A percentile compares a stretch with the other conserved stretches of the same genome.
Evolutionary conservation across 345 rosid genomes (phyloP).

Genomic region (Noccaea caerulescens): DNA sequence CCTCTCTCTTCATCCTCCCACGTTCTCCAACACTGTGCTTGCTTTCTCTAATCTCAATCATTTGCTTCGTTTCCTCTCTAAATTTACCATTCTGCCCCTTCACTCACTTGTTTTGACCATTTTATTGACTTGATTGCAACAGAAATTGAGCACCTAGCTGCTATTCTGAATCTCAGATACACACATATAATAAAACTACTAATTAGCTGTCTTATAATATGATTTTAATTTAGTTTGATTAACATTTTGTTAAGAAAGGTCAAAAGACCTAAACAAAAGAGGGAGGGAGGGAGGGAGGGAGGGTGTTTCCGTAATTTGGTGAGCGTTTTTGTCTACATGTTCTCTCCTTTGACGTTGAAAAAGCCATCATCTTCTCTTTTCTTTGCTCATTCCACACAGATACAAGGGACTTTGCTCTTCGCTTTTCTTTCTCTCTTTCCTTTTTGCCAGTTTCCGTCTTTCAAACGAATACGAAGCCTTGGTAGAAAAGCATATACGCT

Average conservation of each 20-base stretch:
- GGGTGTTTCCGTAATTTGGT: conserved; percentile 34
- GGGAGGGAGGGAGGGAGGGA: conserved; percentile 23
- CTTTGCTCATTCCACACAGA: conserved; percentile 28
- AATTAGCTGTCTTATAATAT: conserved; percentile 31
- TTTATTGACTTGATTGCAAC: conserved; percentile 26
- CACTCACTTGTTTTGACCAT: neutral
- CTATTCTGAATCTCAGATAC: conserved; percentile 5
- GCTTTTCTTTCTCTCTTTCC: conserved; percentile 24
- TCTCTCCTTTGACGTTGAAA: conserved; percentile 46
- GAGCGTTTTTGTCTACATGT: conserved; percentile 26
- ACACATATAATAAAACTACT: neutral
- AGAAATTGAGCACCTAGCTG: neutral
- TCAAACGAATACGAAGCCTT: conserved; percentile 10
- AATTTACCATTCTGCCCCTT: conserved; percentile 48
- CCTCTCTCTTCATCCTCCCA: conserved; percentile 42
- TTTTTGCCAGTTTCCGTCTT: conserved; percentile 23
- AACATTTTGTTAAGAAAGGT: conserved; percentile 7
- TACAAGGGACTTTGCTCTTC: conserved; percentile 24
- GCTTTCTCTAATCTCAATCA: conserved; percentile 53
- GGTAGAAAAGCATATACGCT: conserved; percentile 19
- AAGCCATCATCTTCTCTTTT: conserved; percentile 28
- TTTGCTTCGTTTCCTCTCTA: conserved; percentile 18
- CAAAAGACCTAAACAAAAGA: conserved; percentile 31
- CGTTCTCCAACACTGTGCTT: conserved; percentile 55
- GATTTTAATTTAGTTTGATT: neutral